Base-by-base conservation (phyloP, 2,329 filamentous ascomycete species). In the Trichoderma sp. region DNA sequence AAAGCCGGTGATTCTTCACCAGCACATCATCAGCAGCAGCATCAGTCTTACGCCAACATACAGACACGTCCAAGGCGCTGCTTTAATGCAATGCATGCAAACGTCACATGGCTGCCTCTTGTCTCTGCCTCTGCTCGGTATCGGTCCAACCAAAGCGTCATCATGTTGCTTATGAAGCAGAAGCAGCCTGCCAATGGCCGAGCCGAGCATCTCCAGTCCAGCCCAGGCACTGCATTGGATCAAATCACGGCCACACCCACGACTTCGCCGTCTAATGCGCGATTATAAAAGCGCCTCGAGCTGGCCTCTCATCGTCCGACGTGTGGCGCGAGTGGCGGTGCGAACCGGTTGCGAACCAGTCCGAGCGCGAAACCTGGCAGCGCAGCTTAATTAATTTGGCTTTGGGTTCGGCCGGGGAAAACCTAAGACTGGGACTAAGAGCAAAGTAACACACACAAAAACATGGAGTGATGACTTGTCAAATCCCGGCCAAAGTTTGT, bases 251-350 rank as follows among this genome's bases (percentile, higher is more conserved):
- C 56, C 56, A 14, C 56, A 60, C 53, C 28, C 51, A 21, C 47
- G 12, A 21, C 6, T 56, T 56, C 5, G 4, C 24, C 30, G 8
- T n/a, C 30, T 28, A 18, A 21, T 43, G 39, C 53, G 15, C 34
- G 65, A 58, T 68, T 51, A 28, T 18, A 34, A 24, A 30, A 15
- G 39, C 28, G 53, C 26, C 26, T 18, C 6, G 1, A 18, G 15
- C 36, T 30, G 66, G 57, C 66, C 66, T 69, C 66, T 69, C 66
- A 69, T 36, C 56, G 39, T 51, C 66, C 30, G 24, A 53, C 66
- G 66, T 69, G 66, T 69, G 66, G 66, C 66, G 56, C 36, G 26
- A 39, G 66, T 69, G 66, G 66, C 66, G 66, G 66, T 69, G 66
- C 66, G 66, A 69, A 69, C 66, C 28, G 36, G 4, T 24, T 51